phyloP scores from a whole-genome alignment of 2,329 filamentous ascomycete genomes.

The Aspergillus pseudoglaucus region DNA sequence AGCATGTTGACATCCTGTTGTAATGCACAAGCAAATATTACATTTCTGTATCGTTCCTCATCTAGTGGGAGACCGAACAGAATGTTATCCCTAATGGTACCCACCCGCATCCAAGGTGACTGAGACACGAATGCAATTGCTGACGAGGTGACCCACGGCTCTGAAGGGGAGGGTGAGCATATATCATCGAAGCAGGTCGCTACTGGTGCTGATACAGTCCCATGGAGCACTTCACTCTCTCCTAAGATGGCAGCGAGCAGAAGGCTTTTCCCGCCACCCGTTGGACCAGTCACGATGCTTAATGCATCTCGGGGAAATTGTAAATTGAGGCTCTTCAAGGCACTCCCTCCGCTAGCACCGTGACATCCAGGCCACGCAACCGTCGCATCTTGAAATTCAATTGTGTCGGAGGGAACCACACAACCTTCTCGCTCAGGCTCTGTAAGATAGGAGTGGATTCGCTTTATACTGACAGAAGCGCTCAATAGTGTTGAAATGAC shows the following conservation, averaged over 20 bases:
- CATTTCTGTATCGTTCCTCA: slow-evolving; percentile 59
- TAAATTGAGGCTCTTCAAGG: slow-evolving; percentile 50
- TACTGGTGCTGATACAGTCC: slow-evolving; percentile 46
- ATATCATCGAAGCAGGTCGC: neutral
- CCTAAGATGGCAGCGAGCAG: slow-evolving; percentile 68
- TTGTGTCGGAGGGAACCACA: slow-evolving; percentile 45
- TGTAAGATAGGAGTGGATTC: slow-evolving; percentile 62
- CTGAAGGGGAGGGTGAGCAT: slow-evolving; percentile 37
- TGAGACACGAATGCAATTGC: slow-evolving; percentile 67
- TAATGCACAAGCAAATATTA: slow-evolving; percentile 64
- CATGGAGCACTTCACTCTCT: slow-evolving; percentile 63
- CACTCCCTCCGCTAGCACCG: neutral
- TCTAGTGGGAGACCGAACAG: slow-evolving; percentile 65
- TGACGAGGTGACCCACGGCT: slow-evolving; percentile 63
- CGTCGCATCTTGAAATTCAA: slow-evolving; percentile 60
- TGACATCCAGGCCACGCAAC: slow-evolving; percentile 34
- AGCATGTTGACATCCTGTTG: slow-evolving; percentile 68
- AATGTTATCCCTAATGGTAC: slow-evolving; percentile 68
- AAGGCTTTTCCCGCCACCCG: slow-evolving; percentile 71
- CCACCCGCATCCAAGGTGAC: slow-evolving; percentile 77
- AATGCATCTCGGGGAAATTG: slow-evolving; percentile 63
- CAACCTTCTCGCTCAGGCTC: slow-evolving; percentile 24
- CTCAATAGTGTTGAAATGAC: slow-evolving; percentile 62
- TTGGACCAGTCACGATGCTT: slow-evolving; percentile 69
- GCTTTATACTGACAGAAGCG: slow-evolving; percentile 59